A percentile compares a stretch with the other conserved stretches of the same genome.
These are phyloP conservation scores for Hymenoscyphus occultus DNA, from an alignment of 2,329 filamentous ascomycete genomes.

Conservation along the genomic window DNA sequence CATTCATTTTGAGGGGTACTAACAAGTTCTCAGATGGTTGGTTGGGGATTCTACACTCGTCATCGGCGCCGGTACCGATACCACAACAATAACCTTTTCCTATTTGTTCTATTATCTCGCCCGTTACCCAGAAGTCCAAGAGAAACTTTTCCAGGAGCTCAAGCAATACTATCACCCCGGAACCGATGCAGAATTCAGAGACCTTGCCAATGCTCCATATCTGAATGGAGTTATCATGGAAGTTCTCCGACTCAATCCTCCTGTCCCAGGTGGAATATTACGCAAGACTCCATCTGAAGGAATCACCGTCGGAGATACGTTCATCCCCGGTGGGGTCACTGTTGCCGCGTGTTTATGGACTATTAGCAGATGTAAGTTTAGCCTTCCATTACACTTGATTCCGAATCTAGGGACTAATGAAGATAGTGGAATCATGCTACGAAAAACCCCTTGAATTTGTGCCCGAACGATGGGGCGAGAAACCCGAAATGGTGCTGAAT, in stretches of 20 bases:
- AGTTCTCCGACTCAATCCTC: constrained; percentile 39
- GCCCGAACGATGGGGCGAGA: constrained; percentile 27
- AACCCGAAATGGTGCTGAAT: constrained; percentile 24
- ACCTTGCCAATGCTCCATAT: constrained; percentile 26
- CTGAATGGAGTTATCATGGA: constrained; percentile 43
- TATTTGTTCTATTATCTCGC: constrained; percentile 40
- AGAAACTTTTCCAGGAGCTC: constrained; percentile 22
- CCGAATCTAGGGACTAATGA: background rate
- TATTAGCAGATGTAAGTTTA: constrained; percentile 24
- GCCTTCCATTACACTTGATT: too few species aligned
- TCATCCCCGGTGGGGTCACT: constrained; percentile 22
- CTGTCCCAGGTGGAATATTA: constrained; percentile 32
- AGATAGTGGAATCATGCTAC: constrained; percentile 14
- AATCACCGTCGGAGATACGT: constrained; percentile 27
- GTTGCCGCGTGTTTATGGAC: constrained; percentile 20
- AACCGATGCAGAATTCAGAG: constrained; percentile 11
- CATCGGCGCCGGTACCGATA: constrained; percentile 43
- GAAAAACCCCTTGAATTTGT: constrained; percentile 20
- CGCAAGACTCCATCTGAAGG: constrained; percentile 40
- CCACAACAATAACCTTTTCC: constrained; percentile 41
- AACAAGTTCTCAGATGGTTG: constrained; percentile 16
- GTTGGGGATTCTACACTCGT: constrained; percentile 28
- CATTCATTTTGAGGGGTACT: background rate
- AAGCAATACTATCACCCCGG: constrained; percentile 10
- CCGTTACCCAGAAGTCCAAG: constrained; percentile 12